Evolutionary conservation across 345 rosid genomes (phyloP).

Genomic region (Populus deltoides): DNA sequence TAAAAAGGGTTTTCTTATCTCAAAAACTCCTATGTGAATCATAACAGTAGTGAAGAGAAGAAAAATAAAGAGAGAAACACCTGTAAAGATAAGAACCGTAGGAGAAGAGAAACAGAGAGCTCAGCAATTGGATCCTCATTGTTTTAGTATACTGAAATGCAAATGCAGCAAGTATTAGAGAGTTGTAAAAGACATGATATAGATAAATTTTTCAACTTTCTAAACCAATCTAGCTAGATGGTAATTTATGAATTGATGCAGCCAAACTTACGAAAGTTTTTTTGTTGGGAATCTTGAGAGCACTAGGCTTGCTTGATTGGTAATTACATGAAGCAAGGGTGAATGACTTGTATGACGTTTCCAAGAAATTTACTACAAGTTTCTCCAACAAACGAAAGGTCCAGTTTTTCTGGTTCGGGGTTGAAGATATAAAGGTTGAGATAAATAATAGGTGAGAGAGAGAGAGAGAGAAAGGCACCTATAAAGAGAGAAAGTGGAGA

Average conservation of each 20-base stretch:
- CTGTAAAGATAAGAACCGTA: conserved; percentile 28
- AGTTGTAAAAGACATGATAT: not conserved
- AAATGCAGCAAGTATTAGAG: not conserved
- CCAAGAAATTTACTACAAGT: not conserved
- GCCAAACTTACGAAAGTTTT: no score
- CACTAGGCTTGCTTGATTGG: no score
- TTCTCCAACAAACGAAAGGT: no score
- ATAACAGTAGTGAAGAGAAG: not conserved
- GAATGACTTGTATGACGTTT: not conserved
- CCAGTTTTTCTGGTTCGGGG: no score
- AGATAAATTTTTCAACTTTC: not conserved
- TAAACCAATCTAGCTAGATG: not conserved
- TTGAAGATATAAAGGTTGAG: no score
- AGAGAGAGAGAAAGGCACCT: not conserved
- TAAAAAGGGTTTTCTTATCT: not conserved
- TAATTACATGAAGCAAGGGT: no score
- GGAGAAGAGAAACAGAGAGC: conserved; percentile 30
- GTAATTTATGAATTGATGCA: no score
- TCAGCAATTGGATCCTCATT: conserved; percentile 21
- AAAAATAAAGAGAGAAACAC: conserved; percentile 14
- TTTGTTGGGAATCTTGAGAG: no score
- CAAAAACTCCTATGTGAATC: not conserved
- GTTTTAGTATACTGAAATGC: not conserved
- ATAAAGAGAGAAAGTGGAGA: not conserved
- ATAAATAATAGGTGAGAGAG: no score